A percentile compares a stretch with the other conserved stretches of the same genome.
These are phyloP conservation scores for Saccharomycopsis babjevae DNA, from an alignment of 805 yeast species.

Conservation along the genomic window DNA sequence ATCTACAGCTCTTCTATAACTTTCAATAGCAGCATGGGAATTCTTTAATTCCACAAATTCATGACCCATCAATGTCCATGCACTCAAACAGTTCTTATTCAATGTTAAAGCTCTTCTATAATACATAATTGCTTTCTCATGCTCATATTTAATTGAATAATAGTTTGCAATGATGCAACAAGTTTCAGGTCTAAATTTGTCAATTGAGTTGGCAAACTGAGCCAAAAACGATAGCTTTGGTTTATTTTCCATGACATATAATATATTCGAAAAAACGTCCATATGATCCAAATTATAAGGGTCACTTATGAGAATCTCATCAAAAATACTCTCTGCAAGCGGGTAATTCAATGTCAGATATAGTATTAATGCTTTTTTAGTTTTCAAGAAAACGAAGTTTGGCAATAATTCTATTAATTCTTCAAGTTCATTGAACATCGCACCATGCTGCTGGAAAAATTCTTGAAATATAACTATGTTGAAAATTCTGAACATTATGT, in stretches of 20 bases:
- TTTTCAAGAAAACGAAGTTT: constrained; percentile 56
- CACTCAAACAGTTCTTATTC: constrained; percentile 70
- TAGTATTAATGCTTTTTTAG: constrained; percentile 73
- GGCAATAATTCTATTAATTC: constrained; percentile 52
- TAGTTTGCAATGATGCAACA: constrained; percentile 92
- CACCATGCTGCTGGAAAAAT: constrained; percentile 57
- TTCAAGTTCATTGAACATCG: constrained; percentile 41
- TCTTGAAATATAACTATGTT: constrained; percentile 64
- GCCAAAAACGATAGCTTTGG: constrained; percentile 80
- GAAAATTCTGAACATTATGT: constrained; percentile 43
- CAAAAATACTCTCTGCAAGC: constrained; percentile 72
- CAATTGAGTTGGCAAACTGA: constrained; percentile 71
- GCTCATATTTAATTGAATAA: constrained; percentile 84
- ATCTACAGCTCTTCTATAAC: constrained; percentile 88
- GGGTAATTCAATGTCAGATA: constrained; percentile 80
- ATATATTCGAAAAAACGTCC: constrained; percentile 88
- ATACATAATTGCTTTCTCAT: constrained; percentile 88
- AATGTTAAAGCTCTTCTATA: constrained; percentile 81
- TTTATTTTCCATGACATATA: constrained; percentile 86
- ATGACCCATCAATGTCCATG: constrained; percentile 99
- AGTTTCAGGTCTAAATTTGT: constrained; percentile 85
- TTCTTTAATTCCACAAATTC: constrained; percentile 94
- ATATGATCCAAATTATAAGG: constrained; percentile 85
- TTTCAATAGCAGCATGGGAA: constrained; percentile 95
- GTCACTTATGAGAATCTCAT: constrained; percentile 58